phyloP scores from a whole-genome alignment of 169 alveolate genomes.

The Plasmodium cynomolgi region DNA sequence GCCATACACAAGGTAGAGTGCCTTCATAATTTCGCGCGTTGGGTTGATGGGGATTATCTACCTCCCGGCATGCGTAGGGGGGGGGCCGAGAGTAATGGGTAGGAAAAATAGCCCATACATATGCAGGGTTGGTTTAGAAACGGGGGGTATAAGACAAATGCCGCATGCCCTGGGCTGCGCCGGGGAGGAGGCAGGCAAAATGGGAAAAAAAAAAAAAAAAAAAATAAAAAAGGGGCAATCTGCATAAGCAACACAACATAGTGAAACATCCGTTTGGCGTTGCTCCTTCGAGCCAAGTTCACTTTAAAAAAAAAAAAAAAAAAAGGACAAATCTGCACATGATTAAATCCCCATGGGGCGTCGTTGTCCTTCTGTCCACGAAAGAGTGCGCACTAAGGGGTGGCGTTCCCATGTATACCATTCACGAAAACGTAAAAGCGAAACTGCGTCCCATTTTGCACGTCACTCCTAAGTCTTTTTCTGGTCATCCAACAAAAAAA shows the following conservation, averaged over 20 bases:
- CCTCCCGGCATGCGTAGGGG: not conserved
- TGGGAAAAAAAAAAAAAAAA: not conserved
- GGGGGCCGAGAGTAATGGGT: not conserved
- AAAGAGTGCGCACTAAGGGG: not conserved
- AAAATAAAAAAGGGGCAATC: not conserved
- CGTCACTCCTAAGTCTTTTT: not conserved
- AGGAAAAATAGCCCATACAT: not conserved
- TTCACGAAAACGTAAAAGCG: not conserved
- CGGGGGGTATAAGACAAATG: not conserved
- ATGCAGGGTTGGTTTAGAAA: not conserved
- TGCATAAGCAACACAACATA: not conserved
- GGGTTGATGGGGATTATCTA: not conserved
- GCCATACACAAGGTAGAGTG: not conserved
- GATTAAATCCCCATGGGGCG: not conserved
- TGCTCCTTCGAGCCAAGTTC: not conserved
- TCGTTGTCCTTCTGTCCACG: not conserved
- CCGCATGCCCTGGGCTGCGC: not conserved
- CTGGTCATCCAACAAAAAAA: slow-evolving; percentile 58
- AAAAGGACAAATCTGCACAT: not conserved
- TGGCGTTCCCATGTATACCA: not conserved
- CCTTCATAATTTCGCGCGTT: not conserved
- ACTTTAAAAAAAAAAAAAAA: not conserved
- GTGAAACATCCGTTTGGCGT: not conserved
- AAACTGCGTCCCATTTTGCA: not conserved
- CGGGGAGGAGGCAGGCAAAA: not conserved